Conservation (phyloP, 768 basidiomycete species). For the Mycena rebaudengoi region DNA sequence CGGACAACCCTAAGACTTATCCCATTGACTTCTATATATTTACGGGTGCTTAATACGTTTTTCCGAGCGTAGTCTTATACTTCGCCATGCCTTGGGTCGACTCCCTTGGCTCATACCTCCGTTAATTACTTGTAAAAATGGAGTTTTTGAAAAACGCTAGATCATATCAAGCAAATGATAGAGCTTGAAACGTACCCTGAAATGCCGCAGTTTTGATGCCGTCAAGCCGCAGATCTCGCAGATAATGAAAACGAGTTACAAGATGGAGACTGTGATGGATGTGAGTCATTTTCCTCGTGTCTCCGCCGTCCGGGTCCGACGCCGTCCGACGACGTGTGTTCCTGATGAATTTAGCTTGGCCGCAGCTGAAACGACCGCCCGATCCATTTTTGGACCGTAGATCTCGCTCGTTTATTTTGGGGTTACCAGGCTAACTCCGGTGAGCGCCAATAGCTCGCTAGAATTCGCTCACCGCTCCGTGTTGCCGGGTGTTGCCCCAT, state of each 20-base stretch:
- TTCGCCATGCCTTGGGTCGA: constrained; percentile 44
- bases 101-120: constrained; percentile 24
- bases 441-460: too few relatives aligned
- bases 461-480: too few relatives aligned
- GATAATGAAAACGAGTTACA: background rate
- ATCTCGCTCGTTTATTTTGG: too few relatives aligned
- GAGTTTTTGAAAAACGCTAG: constrained; percentile 32
- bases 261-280: constrained; percentile 2
- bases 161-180: background rate
- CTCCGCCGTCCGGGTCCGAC: too few relatives aligned
- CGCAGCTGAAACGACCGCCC: background rate
- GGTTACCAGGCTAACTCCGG: too few relatives aligned
- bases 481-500: too few relatives aligned
- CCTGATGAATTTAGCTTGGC: background rate
- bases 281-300: background rate
- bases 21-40: constrained; percentile 49
- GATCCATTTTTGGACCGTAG: too few relatives aligned
- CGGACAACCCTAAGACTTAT: constrained; percentile 39
- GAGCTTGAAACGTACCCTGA: background rate
- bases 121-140: constrained; percentile 20
- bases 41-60: constrained; percentile 52
- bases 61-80: constrained; percentile 42
- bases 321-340: too few relatives aligned
- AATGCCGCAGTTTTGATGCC: background rate
- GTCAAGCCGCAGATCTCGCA: too few relatives aligned